Base-by-base conservation (phyloP, 306 rosid species). In the Lathyrus sativus region DNA sequence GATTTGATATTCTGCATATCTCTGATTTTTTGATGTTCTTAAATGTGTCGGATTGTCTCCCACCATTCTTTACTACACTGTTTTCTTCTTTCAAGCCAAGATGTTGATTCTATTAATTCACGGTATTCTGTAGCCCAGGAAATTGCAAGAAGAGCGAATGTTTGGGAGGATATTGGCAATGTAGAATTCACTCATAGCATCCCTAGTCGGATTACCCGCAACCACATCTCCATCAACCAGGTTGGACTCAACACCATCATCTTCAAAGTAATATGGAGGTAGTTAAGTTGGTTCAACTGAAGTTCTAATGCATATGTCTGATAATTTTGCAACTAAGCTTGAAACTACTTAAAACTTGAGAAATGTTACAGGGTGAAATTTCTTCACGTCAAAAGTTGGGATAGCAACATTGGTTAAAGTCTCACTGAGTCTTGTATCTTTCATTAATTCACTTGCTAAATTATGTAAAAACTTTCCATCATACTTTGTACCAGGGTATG, bases 371-470 rank as follows among this genome's bases (percentile, higher is more conserved):
- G 79, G 83, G 2, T 68, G 57, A 0, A 64, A 38, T 3, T 3
- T 57, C 45, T 74, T 62, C n/a, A 79, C 0, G 38, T 79, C 79
- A 5, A 50, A 78, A 10, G 71, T 29, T 53, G 82, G 71, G 4
- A 78, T 78, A 7, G 73, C 82, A 50, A 68, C 76, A 24, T 63
- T 68, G 1, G 79, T 62, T 2, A 79, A 19, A 14, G 76, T 74
- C 0, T 79, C 17, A 5, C 17, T 4, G 11, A 79, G 48, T 15
- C 79, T 31, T 37, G 46, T 22, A 1, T 74, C 3, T 2, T 18
- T 10, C 64, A 74, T 26, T 3, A 55, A 0, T 0, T 64, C 19
- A 10, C n/a, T n/a, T n/a, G n/a, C n/a, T n/a, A n/a, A n/a, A n/a
- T n/a, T n/a, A n/a, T n/a, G n/a, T n/a, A n/a, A n/a, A n/a, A n/a